Evolutionary conservation across 2,329 filamentous ascomycete genomes (phyloP).

Genomic region (Ascochyta clinopodiicola): DNA sequence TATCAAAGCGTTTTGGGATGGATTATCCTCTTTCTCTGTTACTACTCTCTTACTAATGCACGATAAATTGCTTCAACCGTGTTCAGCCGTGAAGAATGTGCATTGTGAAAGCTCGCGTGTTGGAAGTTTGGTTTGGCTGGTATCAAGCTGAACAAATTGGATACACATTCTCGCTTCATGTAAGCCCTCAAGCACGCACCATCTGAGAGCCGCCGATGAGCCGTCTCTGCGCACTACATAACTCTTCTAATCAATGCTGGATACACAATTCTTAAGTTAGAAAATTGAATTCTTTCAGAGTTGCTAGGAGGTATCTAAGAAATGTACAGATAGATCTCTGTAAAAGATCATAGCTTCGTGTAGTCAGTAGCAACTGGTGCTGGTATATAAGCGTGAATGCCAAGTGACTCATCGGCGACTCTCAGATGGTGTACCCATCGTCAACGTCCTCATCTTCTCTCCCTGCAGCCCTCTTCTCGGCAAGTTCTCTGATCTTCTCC

Average conservation of each 20-base stretch:
- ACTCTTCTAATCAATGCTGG: too few species aligned
- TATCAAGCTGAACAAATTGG: background rate
- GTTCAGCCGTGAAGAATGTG: too few species aligned
- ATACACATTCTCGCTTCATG: background rate
- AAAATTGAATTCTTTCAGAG: too few species aligned
- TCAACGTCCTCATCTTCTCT: slow-evolving; percentile 59
- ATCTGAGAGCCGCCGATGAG: too few species aligned
- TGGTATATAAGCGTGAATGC: too few species aligned
- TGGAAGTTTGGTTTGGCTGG: background rate
- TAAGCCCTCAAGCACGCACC: background rate
- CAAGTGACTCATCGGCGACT: too few species aligned
- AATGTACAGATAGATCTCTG: too few species aligned
- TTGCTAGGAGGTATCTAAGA: too few species aligned
- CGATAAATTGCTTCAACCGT: slow-evolving; percentile 28
- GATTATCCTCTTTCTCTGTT: slow-evolving; percentile 37
- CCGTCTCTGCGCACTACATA: too few species aligned
- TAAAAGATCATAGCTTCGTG: too few species aligned
- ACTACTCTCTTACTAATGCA: slow-evolving; percentile 39
- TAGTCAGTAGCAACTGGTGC: too few species aligned
- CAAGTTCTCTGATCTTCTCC: slow-evolving; percentile 88
- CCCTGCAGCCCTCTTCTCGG: slow-evolving; percentile 71
- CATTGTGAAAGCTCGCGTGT: background rate
- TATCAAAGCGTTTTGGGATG: slow-evolving; percentile 35
- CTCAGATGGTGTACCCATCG: slow-evolving; percentile 4
- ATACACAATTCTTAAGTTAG: too few species aligned